A percentile compares a stretch with the other conserved stretches of the same genome.
Conservation (phyloP, 768 basidiomycete genomes). For the Panellus pusillus region DNA sequence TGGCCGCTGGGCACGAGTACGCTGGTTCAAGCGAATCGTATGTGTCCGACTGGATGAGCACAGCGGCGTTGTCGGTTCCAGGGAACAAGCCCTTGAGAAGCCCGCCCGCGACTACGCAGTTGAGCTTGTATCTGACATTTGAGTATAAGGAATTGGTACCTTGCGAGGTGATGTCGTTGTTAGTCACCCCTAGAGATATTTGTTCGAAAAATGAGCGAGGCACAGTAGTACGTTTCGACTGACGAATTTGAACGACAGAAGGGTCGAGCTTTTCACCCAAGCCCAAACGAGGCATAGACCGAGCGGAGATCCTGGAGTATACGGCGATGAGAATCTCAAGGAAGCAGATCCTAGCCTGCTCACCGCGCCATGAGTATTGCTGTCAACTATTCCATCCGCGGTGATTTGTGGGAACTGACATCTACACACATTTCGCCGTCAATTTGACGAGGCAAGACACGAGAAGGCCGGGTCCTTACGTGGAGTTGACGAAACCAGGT, state of each 20-base stretch:
- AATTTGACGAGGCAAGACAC: neutral
- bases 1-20: conserved; percentile 41
- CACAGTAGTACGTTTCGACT: conserved; percentile 9
- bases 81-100: conserved; percentile 49
- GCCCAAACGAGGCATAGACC: conserved; percentile 44
- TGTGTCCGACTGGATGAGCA: conserved; percentile 38
- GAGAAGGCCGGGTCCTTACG: conserved; percentile 27
- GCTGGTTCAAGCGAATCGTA: conserved; percentile 52
- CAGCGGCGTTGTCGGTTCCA: conserved; percentile 30
- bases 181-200: conserved; percentile 42
- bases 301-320: conserved; percentile 38
- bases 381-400: conserved; percentile 42
- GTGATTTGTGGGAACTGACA: conserved; percentile 55
- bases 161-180: conserved; percentile 54
- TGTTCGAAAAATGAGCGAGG: neutral
- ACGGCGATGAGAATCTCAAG: too few species aligned
- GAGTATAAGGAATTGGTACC: neutral
- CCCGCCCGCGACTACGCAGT: conserved; percentile 39
- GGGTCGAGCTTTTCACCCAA: conserved; percentile 35
- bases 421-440: conserved; percentile 25
- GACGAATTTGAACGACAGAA: conserved; percentile 37
- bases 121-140: neutral
- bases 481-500: conserved; percentile 45
- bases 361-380: conserved; percentile 44
- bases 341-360: conserved; percentile 4